These are phyloP conservation scores for Thuja plicata DNA, from an alignment of 83 land plant genomes.

Conservation along the genomic window DNA sequence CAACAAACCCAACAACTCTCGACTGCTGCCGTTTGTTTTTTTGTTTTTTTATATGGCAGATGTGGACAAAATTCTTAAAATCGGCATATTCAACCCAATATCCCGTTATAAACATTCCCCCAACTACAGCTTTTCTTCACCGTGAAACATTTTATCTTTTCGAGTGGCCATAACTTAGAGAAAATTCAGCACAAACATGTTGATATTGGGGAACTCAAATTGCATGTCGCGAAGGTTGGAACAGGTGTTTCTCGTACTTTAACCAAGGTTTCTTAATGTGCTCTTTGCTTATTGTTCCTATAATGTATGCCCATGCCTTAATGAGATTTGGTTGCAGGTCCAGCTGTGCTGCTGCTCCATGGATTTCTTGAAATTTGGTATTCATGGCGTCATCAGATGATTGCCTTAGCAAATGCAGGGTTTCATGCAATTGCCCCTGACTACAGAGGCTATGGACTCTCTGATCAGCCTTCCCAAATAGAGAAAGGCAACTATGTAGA, in stretches of 20 bases:
- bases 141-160: too few relatives aligned
- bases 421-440: slow-evolving; percentile 65
- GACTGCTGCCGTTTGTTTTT: too few relatives aligned
- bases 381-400: slow-evolving; percentile 78
- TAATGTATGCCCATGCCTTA: background rate
- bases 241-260: background rate
- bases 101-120: too few relatives aligned
- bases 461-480: slow-evolving; percentile 39
- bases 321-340: background rate
- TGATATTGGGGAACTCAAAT: background rate
- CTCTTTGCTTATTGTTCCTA: background rate
- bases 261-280: too few relatives aligned
- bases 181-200: background rate
- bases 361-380: slow-evolving; percentile 85
- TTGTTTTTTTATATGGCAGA: too few relatives aligned
- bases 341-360: slow-evolving; percentile 55
- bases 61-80: too few relatives aligned
- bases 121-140: too few relatives aligned
- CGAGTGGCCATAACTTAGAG: background rate
- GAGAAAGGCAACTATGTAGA: slow-evolving; percentile 33
- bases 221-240: slow-evolving; percentile 10
- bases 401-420: slow-evolving; percentile 57
- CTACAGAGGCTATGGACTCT: slow-evolving; percentile 65
- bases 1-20: too few relatives aligned
- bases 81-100: too few relatives aligned